Conservation (phyloP, 2,329 filamentous ascomycete species). For the Aspergillus sp. region DNA sequence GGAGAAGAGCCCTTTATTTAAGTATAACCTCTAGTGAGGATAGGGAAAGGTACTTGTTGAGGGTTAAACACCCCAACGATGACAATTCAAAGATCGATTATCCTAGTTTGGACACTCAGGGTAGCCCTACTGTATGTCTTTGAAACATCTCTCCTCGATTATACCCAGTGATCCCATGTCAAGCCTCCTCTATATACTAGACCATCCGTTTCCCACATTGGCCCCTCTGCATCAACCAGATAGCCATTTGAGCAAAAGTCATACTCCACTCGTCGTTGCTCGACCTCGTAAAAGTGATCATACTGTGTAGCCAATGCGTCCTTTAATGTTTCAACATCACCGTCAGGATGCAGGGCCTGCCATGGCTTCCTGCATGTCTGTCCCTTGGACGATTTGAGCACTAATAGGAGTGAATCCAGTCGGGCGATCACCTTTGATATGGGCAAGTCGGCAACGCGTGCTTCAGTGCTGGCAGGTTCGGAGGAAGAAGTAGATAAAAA, state of each 20-base stretch:
- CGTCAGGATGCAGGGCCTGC: conserved; percentile 36
- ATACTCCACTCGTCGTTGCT: conserved; percentile 4
- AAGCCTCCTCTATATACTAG: too few species aligned
- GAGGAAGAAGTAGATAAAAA: too few species aligned
- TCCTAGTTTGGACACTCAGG: too few species aligned
- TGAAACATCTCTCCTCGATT: too few species aligned
- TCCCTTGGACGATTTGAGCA: conserved; percentile 45
- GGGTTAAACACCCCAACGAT: too few species aligned
- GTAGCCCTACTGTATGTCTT: too few species aligned
- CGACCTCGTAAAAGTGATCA: conserved; percentile 9
- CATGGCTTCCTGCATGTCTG: conserved; percentile 40
- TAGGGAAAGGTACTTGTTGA: too few species aligned
- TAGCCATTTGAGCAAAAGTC: conserved; percentile 5
- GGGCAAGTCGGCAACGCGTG: neutral
- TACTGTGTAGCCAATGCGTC: conserved; percentile 7
- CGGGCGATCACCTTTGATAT: conserved; percentile 28
- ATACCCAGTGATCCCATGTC: too few species aligned
- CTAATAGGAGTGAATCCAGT: conserved; percentile 42
- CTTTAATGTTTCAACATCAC: conserved; percentile 5
- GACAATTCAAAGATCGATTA: too few species aligned
- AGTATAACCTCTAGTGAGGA: too few species aligned
- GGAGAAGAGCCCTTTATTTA: too few species aligned
- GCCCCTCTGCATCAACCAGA: conserved; percentile 1
- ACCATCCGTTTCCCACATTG: neutral
- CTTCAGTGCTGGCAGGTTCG: too few species aligned